Conservation (phyloP, 768 basidiomycete genomes). For the Trametes elegans region DNA sequence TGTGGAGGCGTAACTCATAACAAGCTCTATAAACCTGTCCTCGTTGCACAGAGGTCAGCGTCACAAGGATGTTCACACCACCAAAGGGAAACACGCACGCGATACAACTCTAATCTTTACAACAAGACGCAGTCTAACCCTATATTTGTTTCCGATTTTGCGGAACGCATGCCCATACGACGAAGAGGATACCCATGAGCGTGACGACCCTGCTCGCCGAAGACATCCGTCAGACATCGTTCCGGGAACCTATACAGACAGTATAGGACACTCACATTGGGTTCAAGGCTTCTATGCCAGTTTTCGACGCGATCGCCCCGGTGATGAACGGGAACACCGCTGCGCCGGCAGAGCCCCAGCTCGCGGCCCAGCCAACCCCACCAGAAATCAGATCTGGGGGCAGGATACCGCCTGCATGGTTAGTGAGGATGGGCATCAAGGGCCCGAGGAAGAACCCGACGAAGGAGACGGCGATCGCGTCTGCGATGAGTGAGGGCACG, state of each 20-base stretch:
- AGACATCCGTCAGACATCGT: neutral
- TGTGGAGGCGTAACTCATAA: too few species aligned
- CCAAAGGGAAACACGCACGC: too few species aligned
- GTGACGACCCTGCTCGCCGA: slow-evolving; percentile 13
- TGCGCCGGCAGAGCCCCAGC: slow-evolving; percentile 49
- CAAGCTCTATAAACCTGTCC: too few species aligned
- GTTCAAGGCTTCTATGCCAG: slow-evolving; percentile 44
- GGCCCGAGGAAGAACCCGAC: slow-evolving; percentile 53
- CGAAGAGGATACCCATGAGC: slow-evolving; percentile 19
- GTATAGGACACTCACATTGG: slow-evolving; percentile 48
- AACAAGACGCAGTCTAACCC: neutral
- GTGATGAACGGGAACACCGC: slow-evolving; percentile 52
- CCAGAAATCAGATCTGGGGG: slow-evolving; percentile 42
- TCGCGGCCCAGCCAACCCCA: slow-evolving; percentile 52
- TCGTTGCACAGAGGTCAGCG: too few species aligned
- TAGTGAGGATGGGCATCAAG: slow-evolving; percentile 45
- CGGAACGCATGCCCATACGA: slow-evolving; percentile 19
- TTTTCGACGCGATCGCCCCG: slow-evolving; percentile 41
- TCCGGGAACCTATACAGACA: neutral
- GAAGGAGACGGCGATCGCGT: slow-evolving; percentile 51
- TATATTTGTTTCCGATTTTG: slow-evolving; percentile 1
- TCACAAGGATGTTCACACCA: too few species aligned
- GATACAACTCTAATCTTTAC: too few species aligned
- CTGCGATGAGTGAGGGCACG: slow-evolving; percentile 48
- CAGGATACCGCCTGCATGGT: slow-evolving; percentile 39